Conservation (phyloP, 345 rosid species). For the Salix exigua region DNA sequence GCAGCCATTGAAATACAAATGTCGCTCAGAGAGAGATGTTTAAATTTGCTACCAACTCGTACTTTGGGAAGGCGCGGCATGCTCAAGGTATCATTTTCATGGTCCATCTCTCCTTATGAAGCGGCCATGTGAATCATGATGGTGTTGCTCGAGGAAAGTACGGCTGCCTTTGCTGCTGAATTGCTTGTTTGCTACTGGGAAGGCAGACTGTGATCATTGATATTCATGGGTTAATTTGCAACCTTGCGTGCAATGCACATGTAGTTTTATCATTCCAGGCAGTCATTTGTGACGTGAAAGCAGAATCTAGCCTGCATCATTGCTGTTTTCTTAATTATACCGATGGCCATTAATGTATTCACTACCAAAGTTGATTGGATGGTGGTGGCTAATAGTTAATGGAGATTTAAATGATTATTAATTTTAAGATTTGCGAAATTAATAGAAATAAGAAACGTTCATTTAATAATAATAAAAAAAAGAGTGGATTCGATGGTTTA, state of each 20-base stretch:
- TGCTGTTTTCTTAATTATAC: not conserved
- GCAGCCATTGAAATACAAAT: constrained; percentile 15
- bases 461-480: too few relatives aligned
- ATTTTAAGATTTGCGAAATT: too few relatives aligned
- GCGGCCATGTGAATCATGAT: constrained; percentile 25
- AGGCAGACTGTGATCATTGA: constrained; percentile 15
- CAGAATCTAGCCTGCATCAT: constrained; percentile 4
- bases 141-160: constrained; percentile 33
- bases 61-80: constrained; percentile 10
- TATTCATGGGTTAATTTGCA: constrained; percentile 2
- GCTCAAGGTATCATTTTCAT: constrained; percentile 25
- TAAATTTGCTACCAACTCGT: not conserved
- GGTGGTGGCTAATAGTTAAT: too few relatives aligned
- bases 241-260: constrained; percentile 13
- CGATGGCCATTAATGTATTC: too few relatives aligned
- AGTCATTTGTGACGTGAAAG: not conserved
- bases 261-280: constrained; percentile 15
- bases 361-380: too few relatives aligned
- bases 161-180: constrained; percentile 9
- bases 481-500: too few relatives aligned
- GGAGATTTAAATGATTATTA: too few relatives aligned
- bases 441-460: too few relatives aligned
- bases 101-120: constrained; percentile 18
- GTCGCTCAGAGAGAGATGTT: constrained; percentile 14
- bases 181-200: constrained; percentile 26